Conservation (phyloP, 75 land plant species). For the Larix kaempferi region DNA sequence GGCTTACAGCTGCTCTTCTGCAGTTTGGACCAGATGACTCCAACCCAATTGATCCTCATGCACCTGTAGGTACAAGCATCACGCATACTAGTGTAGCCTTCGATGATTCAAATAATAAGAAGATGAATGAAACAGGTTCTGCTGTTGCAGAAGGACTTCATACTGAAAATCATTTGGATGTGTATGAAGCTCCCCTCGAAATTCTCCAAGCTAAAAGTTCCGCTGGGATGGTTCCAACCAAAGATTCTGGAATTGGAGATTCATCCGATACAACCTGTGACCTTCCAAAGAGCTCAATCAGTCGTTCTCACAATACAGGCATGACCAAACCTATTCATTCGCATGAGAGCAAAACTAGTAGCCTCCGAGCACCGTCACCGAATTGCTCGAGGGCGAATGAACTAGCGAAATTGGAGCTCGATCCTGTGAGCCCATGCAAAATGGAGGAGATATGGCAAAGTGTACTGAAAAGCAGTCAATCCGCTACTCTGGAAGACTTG, state of each 20-base stretch:
- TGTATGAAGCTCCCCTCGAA: not conserved
- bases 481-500: constrained; percentile 38
- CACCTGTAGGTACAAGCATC: constrained; percentile 9
- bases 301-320: constrained; percentile 5
- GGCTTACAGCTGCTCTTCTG: constrained; percentile 71
- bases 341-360: constrained; percentile 14
- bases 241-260: not conserved
- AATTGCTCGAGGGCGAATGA: not conserved
- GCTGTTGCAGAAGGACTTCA: constrained; percentile 16
- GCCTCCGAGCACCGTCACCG: constrained; percentile 3
- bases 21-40: constrained; percentile 48
- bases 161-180: not conserved
- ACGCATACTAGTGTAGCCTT: not conserved
- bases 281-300: not conserved
- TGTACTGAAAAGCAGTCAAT: constrained; percentile 34
- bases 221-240: not conserved
- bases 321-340: constrained; percentile 14
- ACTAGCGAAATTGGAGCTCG: constrained; percentile 7
- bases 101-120: not conserved
- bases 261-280: constrained; percentile 5
- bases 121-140: constrained; percentile 7
- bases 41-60: constrained; percentile 23
- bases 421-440: constrained; percentile 11
- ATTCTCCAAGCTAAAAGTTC: not conserved
- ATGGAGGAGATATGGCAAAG: constrained; percentile 51